Base-by-base conservation (phyloP, 805 yeast species). In the Metschnikowia lochheadii region DNA sequence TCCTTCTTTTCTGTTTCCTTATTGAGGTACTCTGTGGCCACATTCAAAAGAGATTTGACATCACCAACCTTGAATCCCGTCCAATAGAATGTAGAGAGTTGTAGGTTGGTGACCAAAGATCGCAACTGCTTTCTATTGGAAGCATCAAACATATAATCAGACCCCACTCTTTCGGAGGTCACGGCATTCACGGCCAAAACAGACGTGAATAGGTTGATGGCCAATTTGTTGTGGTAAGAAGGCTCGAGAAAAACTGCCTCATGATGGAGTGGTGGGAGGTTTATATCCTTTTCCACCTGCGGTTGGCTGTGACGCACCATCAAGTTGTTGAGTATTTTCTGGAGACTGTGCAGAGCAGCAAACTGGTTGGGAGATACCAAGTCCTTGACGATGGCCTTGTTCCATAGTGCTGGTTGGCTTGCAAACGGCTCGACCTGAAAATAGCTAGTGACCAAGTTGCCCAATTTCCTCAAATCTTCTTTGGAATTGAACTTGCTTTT, bases 101-200 rank as follows among this genome's bases (percentile, higher is more conserved):
- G 87, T 29, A 85, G 61, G 59, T 85, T 85, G 3, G 79, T 75
- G 11, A 85, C 76, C 55, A 85, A 70, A 44, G 84, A 64, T 52
- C 84, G 67, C 36, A 85, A 63, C 53, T 82, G 83, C 17, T 63
- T 63, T 39, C 80, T 68, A 57, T 83, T 84, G 0, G 77, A 63
- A 0, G 82, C 78, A 68, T 84, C 84, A 60, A 85, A 85, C 88
- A 85, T 83, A 63, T 82, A 85, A 63, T 85, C 90, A 21, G 75
- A 71, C 55, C 80, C 91, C 4, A 71, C 75, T 44, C 89, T 65
- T 59, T 84, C 89, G 0, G 89, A 84, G 5, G 89, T 80, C 2
- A 85, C 85, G 0, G 90, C 88, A 68, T 85, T 85, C 2, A 83
- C 81, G 1, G 89, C 87, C 41, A 85, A 67, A 1, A 84, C 87